Evolutionary conservation across 495 filamentous ascomycete species (phyloP).

Genomic region (Sabuloglossum arenarium): DNA sequence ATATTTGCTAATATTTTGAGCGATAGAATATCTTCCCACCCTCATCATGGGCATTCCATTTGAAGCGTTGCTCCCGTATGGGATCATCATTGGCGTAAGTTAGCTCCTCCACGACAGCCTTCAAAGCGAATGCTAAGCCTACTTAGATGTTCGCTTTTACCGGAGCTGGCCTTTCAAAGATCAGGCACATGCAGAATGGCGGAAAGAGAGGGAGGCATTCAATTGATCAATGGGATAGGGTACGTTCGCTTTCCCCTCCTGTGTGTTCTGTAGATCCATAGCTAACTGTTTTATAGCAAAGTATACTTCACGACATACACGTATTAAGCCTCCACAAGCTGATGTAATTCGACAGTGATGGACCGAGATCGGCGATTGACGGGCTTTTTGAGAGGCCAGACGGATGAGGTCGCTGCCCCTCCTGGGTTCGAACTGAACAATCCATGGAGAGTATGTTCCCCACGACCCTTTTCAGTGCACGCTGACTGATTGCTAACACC

Average conservation of each 20-base stretch:
- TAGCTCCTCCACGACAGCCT: background rate
- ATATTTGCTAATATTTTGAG: background rate
- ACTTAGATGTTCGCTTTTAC: conserved; percentile 78
- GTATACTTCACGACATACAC: conserved; percentile 24
- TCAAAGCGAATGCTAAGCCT: conserved; percentile 2
- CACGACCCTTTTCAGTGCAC: background rate
- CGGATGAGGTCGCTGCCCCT: conserved; percentile 57
- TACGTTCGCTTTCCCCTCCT: conserved; percentile 25
- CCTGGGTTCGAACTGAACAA: conserved; percentile 86
- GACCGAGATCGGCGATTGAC: conserved; percentile 82
- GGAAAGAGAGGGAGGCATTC: conserved; percentile 71
- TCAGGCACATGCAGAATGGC: conserved; percentile 66
- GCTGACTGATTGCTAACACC: background rate
- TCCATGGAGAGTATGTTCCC: conserved; percentile 58
- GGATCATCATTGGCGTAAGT: conserved; percentile 68
- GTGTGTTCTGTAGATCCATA: conserved; percentile 3
- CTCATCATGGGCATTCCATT: conserved; percentile 81
- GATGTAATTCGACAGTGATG: conserved; percentile 47
- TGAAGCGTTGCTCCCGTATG: conserved; percentile 87
- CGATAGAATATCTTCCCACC: background rate
- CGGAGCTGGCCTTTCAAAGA: conserved; percentile 50
- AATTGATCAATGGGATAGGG: conserved; percentile 81
- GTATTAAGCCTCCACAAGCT: conserved; percentile 6
- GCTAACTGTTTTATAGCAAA: conserved; percentile 43
- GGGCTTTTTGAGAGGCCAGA: conserved; percentile 66